Evolutionary conservation across 192 early-diverging fungal genomes (phyloP).

Genomic region (Powellomyces hirtus): DNA sequence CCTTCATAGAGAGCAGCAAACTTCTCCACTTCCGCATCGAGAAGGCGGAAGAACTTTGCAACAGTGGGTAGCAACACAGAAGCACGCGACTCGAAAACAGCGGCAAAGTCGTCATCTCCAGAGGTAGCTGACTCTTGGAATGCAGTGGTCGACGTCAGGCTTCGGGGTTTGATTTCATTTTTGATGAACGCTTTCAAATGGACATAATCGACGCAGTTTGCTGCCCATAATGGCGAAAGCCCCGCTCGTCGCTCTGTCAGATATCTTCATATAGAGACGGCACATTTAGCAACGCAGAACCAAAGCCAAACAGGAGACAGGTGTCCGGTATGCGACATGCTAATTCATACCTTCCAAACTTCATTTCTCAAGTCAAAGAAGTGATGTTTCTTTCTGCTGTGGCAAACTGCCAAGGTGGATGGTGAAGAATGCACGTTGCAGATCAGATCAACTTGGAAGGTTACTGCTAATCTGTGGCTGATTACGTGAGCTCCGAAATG

Average conservation of each 20-base stretch:
- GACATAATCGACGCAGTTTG: slow-evolving; percentile 70
- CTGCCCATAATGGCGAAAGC: slow-evolving; percentile 64
- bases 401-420: no score
- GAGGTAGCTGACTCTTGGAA: background rate
- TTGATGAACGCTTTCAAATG: slow-evolving; percentile 68
- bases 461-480: no score
- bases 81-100: slow-evolving; percentile 56
- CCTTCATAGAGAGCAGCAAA: slow-evolving; percentile 24
- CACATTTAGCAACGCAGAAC: no score
- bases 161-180: slow-evolving; percentile 50
- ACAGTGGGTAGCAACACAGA: slow-evolving; percentile 54
- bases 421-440: no score
- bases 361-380: no score
- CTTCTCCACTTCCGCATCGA: slow-evolving; percentile 63
- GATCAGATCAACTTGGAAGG: no score
- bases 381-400: no score
- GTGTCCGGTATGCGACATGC: no score
- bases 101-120: slow-evolving; percentile 42
- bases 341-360: no score
- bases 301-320: no score
- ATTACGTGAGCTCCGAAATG: no score
- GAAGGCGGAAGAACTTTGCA: slow-evolving; percentile 63
- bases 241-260: slow-evolving; percentile 12
- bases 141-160: slow-evolving; percentile 9
- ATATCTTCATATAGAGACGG: no score